A percentile compares a stretch with the other conserved stretches of the same genome.
Conservation (phyloP, 139 green algal species). For the Chlorella vulgaris region DNA sequence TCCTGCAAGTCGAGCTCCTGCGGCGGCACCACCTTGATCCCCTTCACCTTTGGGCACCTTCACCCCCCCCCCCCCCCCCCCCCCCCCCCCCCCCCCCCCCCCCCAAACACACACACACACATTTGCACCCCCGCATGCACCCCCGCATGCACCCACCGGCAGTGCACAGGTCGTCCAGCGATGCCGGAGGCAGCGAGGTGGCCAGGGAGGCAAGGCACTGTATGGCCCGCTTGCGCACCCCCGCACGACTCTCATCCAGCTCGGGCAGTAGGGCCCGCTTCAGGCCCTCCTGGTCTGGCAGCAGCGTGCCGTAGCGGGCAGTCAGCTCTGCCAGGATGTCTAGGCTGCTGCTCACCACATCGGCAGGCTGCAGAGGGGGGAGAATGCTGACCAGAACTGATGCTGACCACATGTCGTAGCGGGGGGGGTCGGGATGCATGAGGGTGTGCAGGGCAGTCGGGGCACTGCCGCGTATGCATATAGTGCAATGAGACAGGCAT, state of each 20-base stretch:
- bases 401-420: no score
- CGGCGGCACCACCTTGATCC: no score
- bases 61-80: background rate
- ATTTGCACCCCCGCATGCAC: background rate
- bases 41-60: no score
- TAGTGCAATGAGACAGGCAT: no score
- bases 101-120: background rate
- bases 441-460: no score
- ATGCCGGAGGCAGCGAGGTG: background rate
- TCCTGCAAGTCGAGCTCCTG: no score
- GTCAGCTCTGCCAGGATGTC: conserved; percentile 40
- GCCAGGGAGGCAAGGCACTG: conserved; percentile 41
- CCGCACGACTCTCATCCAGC: conserved; percentile 65
- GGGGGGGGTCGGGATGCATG: background rate
- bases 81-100: background rate
- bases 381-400: no score
- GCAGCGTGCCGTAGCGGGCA: conserved; percentile 7
- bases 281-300: conserved; percentile 54
- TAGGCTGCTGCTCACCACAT: conserved; percentile 13
- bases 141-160: background rate
- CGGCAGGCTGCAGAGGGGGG: background rate
- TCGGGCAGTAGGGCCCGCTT: conserved; percentile 64
- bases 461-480: no score
- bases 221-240: conserved; percentile 74
- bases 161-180: conserved; percentile 51